Evolutionary conservation across 75 land plant genomes (phyloP).

Genomic region (Larix kaempferi): DNA sequence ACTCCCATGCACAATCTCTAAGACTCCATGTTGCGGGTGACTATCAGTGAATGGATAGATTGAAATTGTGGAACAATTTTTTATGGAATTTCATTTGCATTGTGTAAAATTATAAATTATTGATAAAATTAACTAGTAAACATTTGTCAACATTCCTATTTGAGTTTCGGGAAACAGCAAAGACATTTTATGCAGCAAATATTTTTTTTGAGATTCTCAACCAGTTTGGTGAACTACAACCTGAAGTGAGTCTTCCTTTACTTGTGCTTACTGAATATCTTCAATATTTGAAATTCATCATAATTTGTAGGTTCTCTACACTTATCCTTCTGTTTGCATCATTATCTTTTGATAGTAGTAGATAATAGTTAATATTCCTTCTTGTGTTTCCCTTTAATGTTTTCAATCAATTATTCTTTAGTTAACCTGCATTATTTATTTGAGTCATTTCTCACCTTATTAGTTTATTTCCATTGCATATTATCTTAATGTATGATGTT

Average conservation of each 20-base stretch:
- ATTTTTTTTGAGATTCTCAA: constrained; percentile 88
- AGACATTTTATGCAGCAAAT: constrained; percentile 97
- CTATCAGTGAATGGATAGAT: too few species aligned
- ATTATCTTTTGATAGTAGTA: background rate
- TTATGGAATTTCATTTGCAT: too few species aligned
- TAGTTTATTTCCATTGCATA: background rate
- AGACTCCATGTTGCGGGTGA: too few species aligned
- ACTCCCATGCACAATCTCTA: too few species aligned
- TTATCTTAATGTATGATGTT: background rate
- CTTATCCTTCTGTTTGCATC: background rate
- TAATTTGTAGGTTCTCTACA: too few species aligned
- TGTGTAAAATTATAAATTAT: too few species aligned
- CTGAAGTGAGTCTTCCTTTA: constrained; percentile 58
- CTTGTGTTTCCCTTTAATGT: background rate
- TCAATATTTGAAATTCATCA: background rate
- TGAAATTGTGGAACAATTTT: too few species aligned
- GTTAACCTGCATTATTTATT: background rate
- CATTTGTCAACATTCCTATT: constrained; percentile 3
- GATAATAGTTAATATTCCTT: background rate
- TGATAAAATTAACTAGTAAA: too few species aligned
- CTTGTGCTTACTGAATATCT: background rate
- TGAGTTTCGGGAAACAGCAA: constrained; percentile 83
- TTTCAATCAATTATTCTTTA: too few species aligned
- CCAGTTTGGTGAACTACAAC: constrained; percentile 91
- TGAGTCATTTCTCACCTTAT: background rate